These are phyloP conservation scores for Cordyceps cicadae DNA, from an alignment of 2,329 filamentous ascomycete species.

Conservation along the genomic window DNA sequence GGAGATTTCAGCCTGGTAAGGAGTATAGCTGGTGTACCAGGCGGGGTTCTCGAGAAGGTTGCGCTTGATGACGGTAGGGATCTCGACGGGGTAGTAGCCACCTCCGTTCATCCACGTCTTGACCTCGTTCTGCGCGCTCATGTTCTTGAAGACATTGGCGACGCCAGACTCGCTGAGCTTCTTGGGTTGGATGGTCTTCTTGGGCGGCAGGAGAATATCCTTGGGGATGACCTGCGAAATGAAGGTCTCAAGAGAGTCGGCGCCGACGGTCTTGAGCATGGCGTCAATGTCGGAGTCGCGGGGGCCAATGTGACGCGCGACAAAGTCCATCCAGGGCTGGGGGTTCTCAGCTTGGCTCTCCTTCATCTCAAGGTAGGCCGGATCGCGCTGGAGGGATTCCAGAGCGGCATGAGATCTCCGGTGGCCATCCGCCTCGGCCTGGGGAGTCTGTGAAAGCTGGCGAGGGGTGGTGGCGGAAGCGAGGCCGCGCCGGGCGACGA, in stretches of 20 bases:
- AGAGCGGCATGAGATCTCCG: constrained; percentile 10
- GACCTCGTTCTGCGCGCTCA: constrained; percentile 28
- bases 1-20: constrained; percentile 95
- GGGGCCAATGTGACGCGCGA: constrained; percentile 80
- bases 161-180: constrained; percentile 39
- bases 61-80: constrained; percentile 82
- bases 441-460: constrained; percentile 13
- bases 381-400: constrained; percentile 16
- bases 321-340: constrained; percentile 41
- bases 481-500: constrained; percentile 11
- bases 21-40: constrained; percentile 98
- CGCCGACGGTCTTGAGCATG: constrained; percentile 75
- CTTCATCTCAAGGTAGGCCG: constrained; percentile 19
- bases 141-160: constrained; percentile 22
- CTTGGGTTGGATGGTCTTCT: constrained; percentile 35
- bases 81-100: constrained; percentile 81
- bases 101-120: constrained; percentile 69
- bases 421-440: constrained; percentile 3
- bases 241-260: constrained; percentile 68
- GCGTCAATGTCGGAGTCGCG: constrained; percentile 57
- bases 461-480: constrained; percentile 8
- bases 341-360: constrained; percentile 15
- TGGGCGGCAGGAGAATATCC: constrained; percentile 51
- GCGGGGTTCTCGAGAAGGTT: constrained; percentile 88
- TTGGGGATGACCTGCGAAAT: constrained; percentile 74